These are phyloP conservation scores for Hanseniaspora vineae DNA, from an alignment of 805 yeast species.

Conservation along the genomic window DNA sequence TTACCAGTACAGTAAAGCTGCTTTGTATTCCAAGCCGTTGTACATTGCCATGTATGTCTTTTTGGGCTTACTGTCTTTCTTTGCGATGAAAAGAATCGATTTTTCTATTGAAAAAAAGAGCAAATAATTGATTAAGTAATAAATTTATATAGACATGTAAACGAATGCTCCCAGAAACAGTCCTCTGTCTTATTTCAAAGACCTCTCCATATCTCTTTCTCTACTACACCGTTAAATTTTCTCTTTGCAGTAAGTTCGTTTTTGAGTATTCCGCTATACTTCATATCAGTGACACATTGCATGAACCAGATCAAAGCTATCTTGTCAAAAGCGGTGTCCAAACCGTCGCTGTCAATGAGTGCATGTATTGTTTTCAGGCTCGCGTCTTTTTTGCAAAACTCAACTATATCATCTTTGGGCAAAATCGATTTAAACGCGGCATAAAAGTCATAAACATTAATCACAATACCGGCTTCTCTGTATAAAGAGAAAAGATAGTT, in stretches of 20 bases:
- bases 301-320: constrained; percentile 58
- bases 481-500: constrained; percentile 51
- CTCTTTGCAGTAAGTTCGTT: constrained; percentile 31
- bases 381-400: background rate
- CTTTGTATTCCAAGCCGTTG: constrained; percentile 51
- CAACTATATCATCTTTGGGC: constrained; percentile 17
- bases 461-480: constrained; percentile 62
- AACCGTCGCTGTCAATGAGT: constrained; percentile 18
- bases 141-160: background rate
- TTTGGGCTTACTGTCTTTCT: constrained; percentile 43
- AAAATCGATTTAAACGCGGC: constrained; percentile 44
- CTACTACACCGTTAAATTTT: constrained; percentile 13
- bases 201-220: constrained; percentile 25
- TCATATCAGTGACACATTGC: constrained; percentile 60
- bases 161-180: background rate
- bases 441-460: constrained; percentile 59
- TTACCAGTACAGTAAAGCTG: constrained; percentile 45
- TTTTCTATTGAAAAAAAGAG: constrained; percentile 18
- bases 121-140: background rate
- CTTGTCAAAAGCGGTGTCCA: constrained; percentile 45
- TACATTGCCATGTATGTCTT: constrained; percentile 51
- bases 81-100: constrained; percentile 35
- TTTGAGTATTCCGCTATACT: constrained; percentile 54
- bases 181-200: background rate
- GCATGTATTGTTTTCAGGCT: constrained; percentile 1